Evolutionary conservation across 306 rosid species (phyloP).

Genomic region (Crotalaria pallida): DNA sequence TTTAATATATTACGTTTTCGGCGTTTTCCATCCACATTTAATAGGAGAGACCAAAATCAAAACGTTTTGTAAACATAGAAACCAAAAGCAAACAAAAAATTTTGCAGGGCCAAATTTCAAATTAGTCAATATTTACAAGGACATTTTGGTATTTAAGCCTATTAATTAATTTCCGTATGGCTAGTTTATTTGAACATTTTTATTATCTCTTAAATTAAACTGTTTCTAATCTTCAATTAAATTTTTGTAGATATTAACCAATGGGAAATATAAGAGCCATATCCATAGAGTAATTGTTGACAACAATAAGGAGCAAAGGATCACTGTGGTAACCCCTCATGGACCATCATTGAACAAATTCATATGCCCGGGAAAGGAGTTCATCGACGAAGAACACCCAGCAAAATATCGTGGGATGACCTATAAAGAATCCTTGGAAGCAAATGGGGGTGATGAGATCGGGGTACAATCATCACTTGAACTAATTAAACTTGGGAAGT

Average conservation of each 20-base stretch:
- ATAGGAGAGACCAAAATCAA: too few species aligned
- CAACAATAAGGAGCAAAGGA: constrained; percentile 42
- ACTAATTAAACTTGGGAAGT: background rate
- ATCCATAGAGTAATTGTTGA: constrained; percentile 49
- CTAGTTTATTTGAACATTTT: too few species aligned
- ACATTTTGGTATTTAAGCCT: too few species aligned
- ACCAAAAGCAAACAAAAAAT: too few species aligned
- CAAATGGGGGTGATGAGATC: constrained; percentile 24
- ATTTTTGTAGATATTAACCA: constrained; percentile 45
- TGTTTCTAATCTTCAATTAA: background rate
- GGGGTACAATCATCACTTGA: constrained; percentile 30
- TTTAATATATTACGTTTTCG: too few species aligned
- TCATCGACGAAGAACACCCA: constrained; percentile 40
- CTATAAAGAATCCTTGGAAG: constrained; percentile 43
- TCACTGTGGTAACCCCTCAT: constrained; percentile 45
- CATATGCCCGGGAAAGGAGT: constrained; percentile 34
- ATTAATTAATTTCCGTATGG: too few species aligned
- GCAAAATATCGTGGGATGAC: constrained; percentile 33
- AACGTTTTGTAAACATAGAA: too few species aligned
- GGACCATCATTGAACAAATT: constrained; percentile 46
- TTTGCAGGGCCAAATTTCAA: too few species aligned
- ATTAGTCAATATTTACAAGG: too few species aligned
- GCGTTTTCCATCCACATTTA: too few species aligned
- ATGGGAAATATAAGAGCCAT: constrained; percentile 59
- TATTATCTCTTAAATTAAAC: too few species aligned